Evolutionary conservation across 1,284 basidiomycete species (phyloP).

Genomic region (Mycena citricolor): DNA sequence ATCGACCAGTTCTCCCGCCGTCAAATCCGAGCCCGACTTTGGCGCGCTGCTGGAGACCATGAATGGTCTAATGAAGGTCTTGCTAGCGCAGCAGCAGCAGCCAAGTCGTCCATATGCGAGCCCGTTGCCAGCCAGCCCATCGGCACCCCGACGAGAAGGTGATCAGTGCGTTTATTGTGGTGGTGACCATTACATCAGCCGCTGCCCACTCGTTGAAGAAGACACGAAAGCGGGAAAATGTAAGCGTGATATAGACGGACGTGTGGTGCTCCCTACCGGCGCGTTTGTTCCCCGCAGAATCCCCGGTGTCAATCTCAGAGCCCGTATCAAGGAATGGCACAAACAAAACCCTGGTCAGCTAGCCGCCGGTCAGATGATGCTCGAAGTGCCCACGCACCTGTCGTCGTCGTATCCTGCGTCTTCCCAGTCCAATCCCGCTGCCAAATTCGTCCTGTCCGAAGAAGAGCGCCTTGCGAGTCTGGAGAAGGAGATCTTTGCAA

Average conservation of each 20-base stretch:
- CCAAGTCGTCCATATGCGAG: no score
- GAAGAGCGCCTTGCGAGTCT: conserved; percentile 6
- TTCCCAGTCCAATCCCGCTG: not conserved
- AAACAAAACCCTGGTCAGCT: conserved; percentile 11
- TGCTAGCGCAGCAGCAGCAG: conserved; percentile 2
- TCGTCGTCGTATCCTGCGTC: not conserved
- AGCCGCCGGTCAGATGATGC: conserved; percentile 7
- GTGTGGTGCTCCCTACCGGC: conserved; percentile 9
- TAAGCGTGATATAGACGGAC: conserved; percentile 7
- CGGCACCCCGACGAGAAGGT: not conserved
- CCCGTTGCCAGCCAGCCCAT: no score
- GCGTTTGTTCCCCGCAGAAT: conserved; percentile 10
- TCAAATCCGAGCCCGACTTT: conserved; percentile 9
- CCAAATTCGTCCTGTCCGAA: conserved; percentile 2
- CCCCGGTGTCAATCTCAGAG: conserved; percentile 2
- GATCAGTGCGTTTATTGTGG: conserved; percentile 14
- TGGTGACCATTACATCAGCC: conserved; percentile 7
- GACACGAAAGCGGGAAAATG: conserved; percentile 9
- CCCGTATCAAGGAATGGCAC: conserved; percentile 12
- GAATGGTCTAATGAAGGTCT: conserved; percentile 9
- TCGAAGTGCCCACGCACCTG: not conserved
- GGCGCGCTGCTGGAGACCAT: conserved; percentile 4
- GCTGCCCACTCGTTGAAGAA: conserved; percentile 1
- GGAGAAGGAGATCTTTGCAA: conserved; percentile 5
- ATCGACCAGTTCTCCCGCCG: not conserved